phyloP scores from a whole-genome alignment of 2,329 filamentous ascomycete genomes.

The Sporothrix dimorphospora region DNA sequence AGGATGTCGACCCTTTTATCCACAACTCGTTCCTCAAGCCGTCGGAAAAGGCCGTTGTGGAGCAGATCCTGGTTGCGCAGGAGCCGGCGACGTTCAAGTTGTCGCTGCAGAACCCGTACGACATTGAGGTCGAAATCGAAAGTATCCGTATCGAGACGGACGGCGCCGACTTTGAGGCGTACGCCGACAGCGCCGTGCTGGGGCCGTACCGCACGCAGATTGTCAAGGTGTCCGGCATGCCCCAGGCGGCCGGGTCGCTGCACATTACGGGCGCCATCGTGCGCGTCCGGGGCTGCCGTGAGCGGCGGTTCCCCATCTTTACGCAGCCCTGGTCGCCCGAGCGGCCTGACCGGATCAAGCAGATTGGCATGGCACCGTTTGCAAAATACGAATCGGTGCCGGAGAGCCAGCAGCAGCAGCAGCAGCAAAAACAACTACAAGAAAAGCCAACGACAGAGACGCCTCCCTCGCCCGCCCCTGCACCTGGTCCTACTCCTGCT shows the following conservation, averaged over 20 bases:
- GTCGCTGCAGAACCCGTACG: slow-evolving; percentile 90
- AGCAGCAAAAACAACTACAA: not conserved
- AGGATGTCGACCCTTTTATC: slow-evolving; percentile 81
- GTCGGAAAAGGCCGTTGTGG: slow-evolving; percentile 60
- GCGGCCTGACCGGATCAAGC: slow-evolving; percentile 73
- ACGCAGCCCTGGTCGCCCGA: slow-evolving; percentile 73
- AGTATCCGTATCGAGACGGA: slow-evolving; percentile 74
- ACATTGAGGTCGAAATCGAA: slow-evolving; percentile 89
- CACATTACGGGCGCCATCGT: slow-evolving; percentile 78
- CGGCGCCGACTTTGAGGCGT: slow-evolving; percentile 72
- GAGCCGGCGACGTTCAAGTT: slow-evolving; percentile 79
- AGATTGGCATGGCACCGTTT: slow-evolving; percentile 66
- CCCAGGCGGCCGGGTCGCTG: slow-evolving; percentile 67
- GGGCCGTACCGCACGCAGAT: slow-evolving; percentile 84
- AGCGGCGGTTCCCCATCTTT: slow-evolving; percentile 84
- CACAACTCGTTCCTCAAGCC: slow-evolving; percentile 89
- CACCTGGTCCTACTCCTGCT: not conserved
- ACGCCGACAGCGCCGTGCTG: slow-evolving; percentile 66
- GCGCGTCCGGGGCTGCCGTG: slow-evolving; percentile 78
- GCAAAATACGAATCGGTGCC: slow-evolving; percentile 42
- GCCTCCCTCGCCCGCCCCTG: not conserved
- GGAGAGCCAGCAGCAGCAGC: not conserved
- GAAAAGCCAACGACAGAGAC: not conserved
- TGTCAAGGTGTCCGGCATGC: slow-evolving; percentile 69
- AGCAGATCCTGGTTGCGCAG: slow-evolving; percentile 74